Evolutionary conservation across 805 yeast species (phyloP), one percentile per base, ranked within the genome.

Genomic region (Metschnikowia picachoensis): DNA sequence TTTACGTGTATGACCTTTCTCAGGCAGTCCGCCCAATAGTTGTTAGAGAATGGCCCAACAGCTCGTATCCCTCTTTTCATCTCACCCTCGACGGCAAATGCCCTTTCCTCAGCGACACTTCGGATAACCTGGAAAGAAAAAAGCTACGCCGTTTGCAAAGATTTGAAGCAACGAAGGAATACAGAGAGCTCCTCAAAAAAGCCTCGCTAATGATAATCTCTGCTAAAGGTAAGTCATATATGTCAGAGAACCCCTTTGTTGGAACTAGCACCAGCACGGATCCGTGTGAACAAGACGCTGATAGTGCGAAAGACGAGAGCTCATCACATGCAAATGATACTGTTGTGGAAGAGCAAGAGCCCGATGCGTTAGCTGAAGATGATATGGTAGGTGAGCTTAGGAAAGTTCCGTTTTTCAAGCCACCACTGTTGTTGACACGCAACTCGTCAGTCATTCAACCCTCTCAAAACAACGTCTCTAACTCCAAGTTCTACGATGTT

Each of bases 1-100:
- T 89, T 27, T 82, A 85, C 53, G 83, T 89, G 33, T 92, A 85
- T 67, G 99, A 94, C 59, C 71, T 86, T 25, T 76, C 82, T 51
- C 91, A 87, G 56, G 77, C 76, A 20, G 83, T 84, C 50, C 79
- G 95, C 46, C 97, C 98, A 0, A 78, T 89, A 6, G 82, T 91
- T 10, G 72, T 82, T 7, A 76, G 91, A 56, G 98, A 94, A 65
- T 94, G 96, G 95, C 51, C 57, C 46, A 68, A 69, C 44, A 73
- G 73, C 46, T 56, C 34, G 45, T 65, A 63, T 60, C 95, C 96
- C 2, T 78, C 73, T 44, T 66, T 88, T 30, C 72, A 78, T 52
- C 64, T 71, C 12, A 79, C 89, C 0, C 72, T 85, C 3, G 80
- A 79, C 56, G 97, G 97, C 7, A 78, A 86, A 56, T 82, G 96